Base-by-base conservation (phyloP, 192 early-diverging fungal genomes). In the Backusella macrospora region DNA sequence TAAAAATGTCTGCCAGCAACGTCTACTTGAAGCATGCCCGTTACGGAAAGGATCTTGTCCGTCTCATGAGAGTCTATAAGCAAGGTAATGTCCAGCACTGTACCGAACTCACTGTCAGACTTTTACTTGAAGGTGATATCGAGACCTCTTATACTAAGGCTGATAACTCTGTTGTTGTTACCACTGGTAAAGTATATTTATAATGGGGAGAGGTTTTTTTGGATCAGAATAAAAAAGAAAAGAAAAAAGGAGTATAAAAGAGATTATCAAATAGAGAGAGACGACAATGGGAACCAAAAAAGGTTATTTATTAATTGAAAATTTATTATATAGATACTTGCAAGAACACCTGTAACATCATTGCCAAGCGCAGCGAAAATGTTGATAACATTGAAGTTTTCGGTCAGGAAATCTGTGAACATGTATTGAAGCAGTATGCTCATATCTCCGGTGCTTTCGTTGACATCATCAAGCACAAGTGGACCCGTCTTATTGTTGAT, bases 1-100 rank as follows among this genome's bases (percentile, higher is more conserved):
- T 34, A 46, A 70, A 62, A 18, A 71, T 71, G 70, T 71, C 70
- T 10, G 39, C 34, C 70, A 71, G 40, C 52, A 79, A 81, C 18
- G 71, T 82, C 23, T 73, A 82, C 39, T 78, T 86, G 34, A 81
- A 81, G 49, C 82, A 81, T n/a, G 69, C 77, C 65, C 89, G 91
- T 12, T 94, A 94, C 76, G 92, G 92, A 75, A 94, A 94, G 84
- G 89, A 91, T 78, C 81, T 82, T 62, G 89, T 94, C 49, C 88
- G 91, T 63, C 76, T 94, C 8, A 85, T 92, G 67, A 90, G 90
- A 73, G 92, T 94, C 46, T 84, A 92, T 47, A 85, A 86, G 37
- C 85, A 85, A 26, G 82, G 84, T 49, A 71, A 83, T 38, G 83
- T 82, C 68, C 92, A 94, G 75, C 84, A 86, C 72, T 81, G 90